Percentiles rank a stretch among this genome's conserved stretches.
phyloP scores from a whole-genome alignment of 2,329 filamentous ascomycete species.

The Fusarium begoniae region DNA sequence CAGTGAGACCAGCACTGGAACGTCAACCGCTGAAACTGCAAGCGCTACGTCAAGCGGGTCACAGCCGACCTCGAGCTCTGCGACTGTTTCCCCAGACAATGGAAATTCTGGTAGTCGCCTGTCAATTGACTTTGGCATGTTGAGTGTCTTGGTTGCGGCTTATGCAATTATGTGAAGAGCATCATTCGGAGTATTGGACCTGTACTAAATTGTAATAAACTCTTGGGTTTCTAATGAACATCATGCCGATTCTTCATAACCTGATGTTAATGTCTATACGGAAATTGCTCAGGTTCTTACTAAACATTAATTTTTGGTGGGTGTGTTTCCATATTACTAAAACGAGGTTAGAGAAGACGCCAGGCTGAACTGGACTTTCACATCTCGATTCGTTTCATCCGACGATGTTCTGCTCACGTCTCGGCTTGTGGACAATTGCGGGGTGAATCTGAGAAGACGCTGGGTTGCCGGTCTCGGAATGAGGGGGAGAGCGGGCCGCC shows the following conservation, averaged over 20 bases:
- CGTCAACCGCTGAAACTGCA: neutral
- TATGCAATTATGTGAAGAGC: neutral
- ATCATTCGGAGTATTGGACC: accelerated
- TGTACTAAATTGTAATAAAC: neutral
- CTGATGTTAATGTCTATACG: accelerated
- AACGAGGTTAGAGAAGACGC: too few relatives aligned
- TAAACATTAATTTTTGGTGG: accelerated
- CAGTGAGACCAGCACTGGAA: neutral
- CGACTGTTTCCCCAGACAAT: neutral
- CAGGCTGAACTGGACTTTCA: accelerated
- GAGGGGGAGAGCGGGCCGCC: neutral
- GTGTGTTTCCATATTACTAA: neutral
- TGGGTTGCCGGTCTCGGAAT: neutral
- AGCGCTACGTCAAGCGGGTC: neutral
- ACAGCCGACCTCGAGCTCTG: neutral
- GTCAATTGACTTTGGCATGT: neutral
- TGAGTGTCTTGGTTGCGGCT: slow-evolving; percentile 2
- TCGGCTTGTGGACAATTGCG: neutral
- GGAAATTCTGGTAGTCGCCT: neutral
- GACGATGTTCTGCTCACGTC: accelerated
- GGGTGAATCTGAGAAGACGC: neutral
- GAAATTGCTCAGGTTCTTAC: neutral
- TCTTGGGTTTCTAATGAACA: accelerated
- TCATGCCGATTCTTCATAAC: neutral
- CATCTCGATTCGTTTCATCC: accelerated